Base-by-base conservation (phyloP, 169 alveolate species). In the Eimeria necatrix region DNA sequence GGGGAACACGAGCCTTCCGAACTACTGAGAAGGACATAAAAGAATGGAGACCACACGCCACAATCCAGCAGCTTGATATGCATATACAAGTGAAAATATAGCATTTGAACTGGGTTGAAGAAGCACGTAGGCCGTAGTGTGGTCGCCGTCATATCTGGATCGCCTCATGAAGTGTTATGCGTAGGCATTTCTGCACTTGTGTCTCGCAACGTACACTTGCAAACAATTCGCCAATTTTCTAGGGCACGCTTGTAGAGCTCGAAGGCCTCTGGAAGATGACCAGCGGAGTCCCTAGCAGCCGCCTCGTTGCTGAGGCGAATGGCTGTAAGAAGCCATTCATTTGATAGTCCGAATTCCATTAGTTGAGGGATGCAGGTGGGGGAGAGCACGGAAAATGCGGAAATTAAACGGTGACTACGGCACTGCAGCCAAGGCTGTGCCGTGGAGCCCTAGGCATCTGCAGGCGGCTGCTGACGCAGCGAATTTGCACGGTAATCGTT, bases 211-310 rank as follows among this genome's bases (percentile, higher is more conserved):
- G 53, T 32, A 95, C 97, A 86, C 52, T 93, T 93, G 91, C 93
- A 81, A 56, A 95, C 89, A 26, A 94, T 24, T n/a, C 76, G 56
- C 96, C 96, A 95, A 51, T 93, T 41, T 41, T 95, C 97, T 48
- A 95, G 95, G 46, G 96, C 90, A 1, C 78, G 91, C n/a, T 89
- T 95, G 95, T 95, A 95, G 73, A 95, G 93, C 71, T 95, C 97
- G 61, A 95, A 89, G 12, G 97, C 97, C 93, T 93, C 96, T 51
- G 64, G 87, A 20, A 60, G 91, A 51, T 70, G 60, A n/a, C 95
- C 96, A 9, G 85, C 97, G 26, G 89, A 68, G 93, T 96, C 97
- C 73, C 59, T 64, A 24, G 84, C 95, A 4, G 96, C 93, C 10
- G 97, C 97, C 93, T 81, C 93, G 22, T 94, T 95, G 68, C 96